Conservation (phyloP, 1,284 basidiomycete genomes). For the Cutaneotrichosporon arboriforme region DNA sequence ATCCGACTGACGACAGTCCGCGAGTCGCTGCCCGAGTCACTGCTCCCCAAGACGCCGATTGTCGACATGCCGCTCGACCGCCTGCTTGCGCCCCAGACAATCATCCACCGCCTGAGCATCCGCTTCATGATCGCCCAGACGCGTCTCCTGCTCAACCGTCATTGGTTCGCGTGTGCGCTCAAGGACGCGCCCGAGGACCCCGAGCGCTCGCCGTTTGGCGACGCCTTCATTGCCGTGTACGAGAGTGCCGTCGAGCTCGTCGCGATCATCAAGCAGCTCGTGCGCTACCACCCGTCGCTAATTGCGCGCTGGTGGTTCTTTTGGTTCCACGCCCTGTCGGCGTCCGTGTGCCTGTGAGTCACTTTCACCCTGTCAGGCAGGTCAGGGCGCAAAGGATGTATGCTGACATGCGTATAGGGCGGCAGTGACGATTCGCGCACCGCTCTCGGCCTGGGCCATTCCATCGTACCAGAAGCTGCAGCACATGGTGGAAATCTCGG, state of each 20-base stretch:
- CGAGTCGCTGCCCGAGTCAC: slow-evolving; percentile 30
- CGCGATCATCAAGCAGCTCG: slow-evolving; percentile 40
- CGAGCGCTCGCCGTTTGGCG: slow-evolving; percentile 27
- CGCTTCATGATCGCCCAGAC: slow-evolving; percentile 41
- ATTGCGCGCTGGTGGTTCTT: slow-evolving; percentile 46
- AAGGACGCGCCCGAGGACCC: slow-evolving; percentile 37
- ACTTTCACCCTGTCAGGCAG: too few relatives aligned
- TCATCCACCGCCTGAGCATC: slow-evolving; percentile 44
- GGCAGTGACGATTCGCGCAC: slow-evolving; percentile 43
- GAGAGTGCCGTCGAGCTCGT: slow-evolving; percentile 45
- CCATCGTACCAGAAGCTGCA: slow-evolving; percentile 40
- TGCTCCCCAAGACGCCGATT: slow-evolving; percentile 35
- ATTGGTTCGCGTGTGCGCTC: slow-evolving; percentile 40
- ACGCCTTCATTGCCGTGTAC: slow-evolving; percentile 39
- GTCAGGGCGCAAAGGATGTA: too few relatives aligned
- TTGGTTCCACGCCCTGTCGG: slow-evolving; percentile 46
- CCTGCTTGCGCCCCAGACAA: slow-evolving; percentile 37
- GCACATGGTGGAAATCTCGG: slow-evolving; percentile 43
- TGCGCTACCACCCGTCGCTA: slow-evolving; percentile 45
- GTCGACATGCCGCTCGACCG: slow-evolving; percentile 36
- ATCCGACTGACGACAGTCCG: slow-evolving; percentile 25
- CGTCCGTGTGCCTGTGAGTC: slow-evolving; percentile 44
- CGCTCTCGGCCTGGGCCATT: slow-evolving; percentile 41
- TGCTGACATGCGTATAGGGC: slow-evolving; percentile 12
- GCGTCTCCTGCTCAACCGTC: slow-evolving; percentile 43